These are phyloP conservation scores for Monilinia fructigena DNA, from an alignment of 2,329 filamentous ascomycete genomes.

Conservation along the genomic window DNA sequence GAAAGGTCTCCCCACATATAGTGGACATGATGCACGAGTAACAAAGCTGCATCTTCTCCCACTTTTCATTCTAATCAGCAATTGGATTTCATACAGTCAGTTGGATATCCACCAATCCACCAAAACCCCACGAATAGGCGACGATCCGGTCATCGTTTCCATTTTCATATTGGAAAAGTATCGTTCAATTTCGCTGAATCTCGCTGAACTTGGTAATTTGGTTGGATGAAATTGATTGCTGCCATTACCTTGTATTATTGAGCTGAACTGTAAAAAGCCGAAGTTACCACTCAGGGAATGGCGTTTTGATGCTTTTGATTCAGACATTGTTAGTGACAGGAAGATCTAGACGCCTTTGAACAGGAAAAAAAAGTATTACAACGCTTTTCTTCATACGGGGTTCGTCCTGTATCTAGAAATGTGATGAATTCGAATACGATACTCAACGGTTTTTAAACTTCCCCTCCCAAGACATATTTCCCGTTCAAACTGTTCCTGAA, in stretches of 20 bases:
- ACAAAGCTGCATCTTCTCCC: slow-evolving; percentile 10
- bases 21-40: slow-evolving; percentile 13
- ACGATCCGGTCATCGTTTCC: slow-evolving; percentile 19
- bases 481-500: slow-evolving; percentile 14
- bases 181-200: slow-evolving; percentile 12
- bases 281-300: slow-evolving; percentile 3
- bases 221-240: slow-evolving; percentile 13
- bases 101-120: slow-evolving; percentile 11
- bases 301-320: not conserved
- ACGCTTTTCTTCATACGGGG: slow-evolving; percentile 12
- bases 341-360: not conserved
- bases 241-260: slow-evolving; percentile 6
- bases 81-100: not conserved
- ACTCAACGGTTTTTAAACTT: slow-evolving; percentile 24
- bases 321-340: slow-evolving; percentile 4
- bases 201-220: slow-evolving; percentile 10
- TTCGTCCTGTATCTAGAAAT: slow-evolving; percentile 17
- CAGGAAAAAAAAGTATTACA: not conserved
- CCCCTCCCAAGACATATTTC: slow-evolving; percentile 19
- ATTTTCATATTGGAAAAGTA: slow-evolving; percentile 12
- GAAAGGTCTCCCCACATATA: slow-evolving; percentile 16
- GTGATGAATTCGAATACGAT: slow-evolving; percentile 6
- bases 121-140: slow-evolving; percentile 23
- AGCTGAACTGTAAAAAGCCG: slow-evolving; percentile 18
- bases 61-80: slow-evolving; percentile 5